phyloP scores from a whole-genome alignment of 768 basidiomycete genomes.

The Suillus alpinus region DNA sequence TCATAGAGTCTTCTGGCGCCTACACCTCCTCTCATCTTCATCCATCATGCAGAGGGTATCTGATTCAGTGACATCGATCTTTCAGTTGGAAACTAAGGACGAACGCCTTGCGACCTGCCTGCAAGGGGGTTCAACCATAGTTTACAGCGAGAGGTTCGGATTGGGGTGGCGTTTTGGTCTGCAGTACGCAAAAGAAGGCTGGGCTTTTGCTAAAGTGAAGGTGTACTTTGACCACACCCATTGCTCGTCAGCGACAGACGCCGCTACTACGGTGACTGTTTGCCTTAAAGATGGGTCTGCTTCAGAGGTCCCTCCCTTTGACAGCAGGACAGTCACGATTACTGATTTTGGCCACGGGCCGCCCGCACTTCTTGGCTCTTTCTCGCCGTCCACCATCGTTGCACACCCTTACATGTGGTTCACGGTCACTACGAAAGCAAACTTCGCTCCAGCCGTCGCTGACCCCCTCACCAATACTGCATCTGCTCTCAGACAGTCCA shows the following conservation, averaged over 20 bases:
- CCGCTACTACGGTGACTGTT: conserved; percentile 12
- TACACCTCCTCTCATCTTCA: neutral
- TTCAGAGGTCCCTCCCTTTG: conserved; percentile 5
- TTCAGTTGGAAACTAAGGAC: conserved; percentile 23
- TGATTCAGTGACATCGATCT: conserved; percentile 22
- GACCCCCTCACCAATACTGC: conserved; percentile 17
- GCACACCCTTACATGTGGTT: conserved; percentile 21
- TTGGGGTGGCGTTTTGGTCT: conserved; percentile 28
- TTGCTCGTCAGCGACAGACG: conserved; percentile 18
- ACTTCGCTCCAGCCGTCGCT: conserved; percentile 4
- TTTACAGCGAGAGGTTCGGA: conserved; percentile 27
- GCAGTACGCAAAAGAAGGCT: conserved; percentile 12
- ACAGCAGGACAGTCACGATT: conserved; percentile 18
- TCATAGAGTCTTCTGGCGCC: neutral
- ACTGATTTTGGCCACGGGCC: conserved; percentile 23
- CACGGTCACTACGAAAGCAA: conserved; percentile 18
- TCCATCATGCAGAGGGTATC: conserved; percentile 21
- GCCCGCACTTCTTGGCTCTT: conserved; percentile 24
- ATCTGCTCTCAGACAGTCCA: conserved; percentile 20
- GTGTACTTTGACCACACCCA: conserved; percentile 26
- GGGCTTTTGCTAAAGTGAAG: conserved; percentile 21
- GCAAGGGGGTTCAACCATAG: conserved; percentile 1
- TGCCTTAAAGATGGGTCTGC: conserved; percentile 8
- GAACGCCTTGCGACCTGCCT: conserved; percentile 16
- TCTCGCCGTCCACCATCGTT: conserved; percentile 11